A percentile compares a stretch with the other conserved stretches of the same genome.
These are phyloP conservation scores for Moesziomyces aphidis DNA, from an alignment of 1,284 basidiomycete species.

Conservation along the genomic window DNA sequence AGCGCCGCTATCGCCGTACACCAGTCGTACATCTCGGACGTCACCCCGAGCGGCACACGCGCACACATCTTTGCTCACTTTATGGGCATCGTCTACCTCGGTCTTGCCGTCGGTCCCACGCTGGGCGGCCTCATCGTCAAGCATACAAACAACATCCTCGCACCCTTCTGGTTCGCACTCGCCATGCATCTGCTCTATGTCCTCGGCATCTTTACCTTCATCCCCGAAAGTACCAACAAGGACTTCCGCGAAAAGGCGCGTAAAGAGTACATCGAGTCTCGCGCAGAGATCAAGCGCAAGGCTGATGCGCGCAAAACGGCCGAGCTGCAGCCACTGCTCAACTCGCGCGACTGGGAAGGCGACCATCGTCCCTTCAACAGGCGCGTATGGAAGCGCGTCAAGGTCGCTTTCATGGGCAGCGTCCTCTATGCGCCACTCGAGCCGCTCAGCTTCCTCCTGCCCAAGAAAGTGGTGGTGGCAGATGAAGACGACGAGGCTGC, in stretches of 20 bases:
- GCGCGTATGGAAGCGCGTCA: conserved; percentile 43
- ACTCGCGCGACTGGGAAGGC: conserved; percentile 3
- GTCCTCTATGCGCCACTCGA: conserved; percentile 49
- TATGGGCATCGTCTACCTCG: conserved; percentile 59
- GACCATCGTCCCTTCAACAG: conserved; percentile 27
- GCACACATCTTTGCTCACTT: conserved; percentile 60
- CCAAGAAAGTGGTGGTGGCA: conserved; percentile 40
- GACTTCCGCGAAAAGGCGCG: conserved; percentile 38
- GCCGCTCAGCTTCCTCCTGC: conserved; percentile 56
- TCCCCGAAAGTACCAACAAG: conserved; percentile 62
- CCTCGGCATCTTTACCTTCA: conserved; percentile 43
- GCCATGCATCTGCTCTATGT: conserved; percentile 53
- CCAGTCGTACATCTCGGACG: conserved; percentile 78
- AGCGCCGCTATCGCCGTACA: conserved; percentile 81
- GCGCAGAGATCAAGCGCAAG: conserved; percentile 33
- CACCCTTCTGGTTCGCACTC: conserved; percentile 56
- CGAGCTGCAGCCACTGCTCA: conserved; percentile 41
- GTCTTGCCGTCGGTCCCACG: conserved; percentile 60
- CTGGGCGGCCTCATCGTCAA: conserved; percentile 62
- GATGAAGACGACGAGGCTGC: conserved; percentile 12
- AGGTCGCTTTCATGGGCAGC: conserved; percentile 41
- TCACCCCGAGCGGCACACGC: conserved; percentile 59
- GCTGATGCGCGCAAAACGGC: conserved; percentile 40
- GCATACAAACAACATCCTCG: conserved; percentile 48
- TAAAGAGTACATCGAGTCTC: conserved; percentile 37